Base-by-base conservation (phyloP, 2,329 filamentous ascomycete species). In the Graphiopsis chlorocephala region DNA sequence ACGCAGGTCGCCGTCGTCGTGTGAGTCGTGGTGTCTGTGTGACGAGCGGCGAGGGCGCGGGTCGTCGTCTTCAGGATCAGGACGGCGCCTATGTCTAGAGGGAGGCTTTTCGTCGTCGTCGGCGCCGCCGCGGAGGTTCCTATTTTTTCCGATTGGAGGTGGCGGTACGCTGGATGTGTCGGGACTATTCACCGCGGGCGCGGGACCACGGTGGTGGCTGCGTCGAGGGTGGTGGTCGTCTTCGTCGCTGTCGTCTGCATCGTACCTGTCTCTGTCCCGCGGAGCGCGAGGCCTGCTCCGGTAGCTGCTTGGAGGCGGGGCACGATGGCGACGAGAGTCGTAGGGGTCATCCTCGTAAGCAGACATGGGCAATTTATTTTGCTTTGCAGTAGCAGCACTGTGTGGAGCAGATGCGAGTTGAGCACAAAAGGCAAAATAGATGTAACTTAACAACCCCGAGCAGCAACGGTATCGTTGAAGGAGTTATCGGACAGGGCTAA, bases 91-190 rank as follows among this genome's bases (percentile, higher is more conserved):
- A 15, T 56, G 64, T 35, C 60, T 48, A 5, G 64, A 56, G 10
- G 53, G 59, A 23, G 59, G 52, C 23, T 65, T 58, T 42, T 63
- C 61, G 42, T 65, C 64, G 59, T 64, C 61, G 23, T 58, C 26
- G 6, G 38, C 53, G 28, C 62, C 62, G 29, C 53, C 62, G 17
- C 53, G 53, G 3, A 58, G 55, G 45, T 64, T 38, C n/a, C 25
- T 42, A 25, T 64, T 58, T 12, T 33, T 42, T 10, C 62, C 62
- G 15, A 64, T 64, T 8, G 62, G 62, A 42, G 62, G 62, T 12
- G 62, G 62, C 10, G 62, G 62, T 1, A 64, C 63, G 59, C 59
- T 63, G 4, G 47, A 48, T 7, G 50, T 26, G 31, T 59, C 48
- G n/a, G 55, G 55, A 25, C 63, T 62, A 33, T 62, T 62, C 15